phyloP scores from a whole-genome alignment of 2,329 filamentous ascomycete species.

The Alternaria ethzedia region DNA sequence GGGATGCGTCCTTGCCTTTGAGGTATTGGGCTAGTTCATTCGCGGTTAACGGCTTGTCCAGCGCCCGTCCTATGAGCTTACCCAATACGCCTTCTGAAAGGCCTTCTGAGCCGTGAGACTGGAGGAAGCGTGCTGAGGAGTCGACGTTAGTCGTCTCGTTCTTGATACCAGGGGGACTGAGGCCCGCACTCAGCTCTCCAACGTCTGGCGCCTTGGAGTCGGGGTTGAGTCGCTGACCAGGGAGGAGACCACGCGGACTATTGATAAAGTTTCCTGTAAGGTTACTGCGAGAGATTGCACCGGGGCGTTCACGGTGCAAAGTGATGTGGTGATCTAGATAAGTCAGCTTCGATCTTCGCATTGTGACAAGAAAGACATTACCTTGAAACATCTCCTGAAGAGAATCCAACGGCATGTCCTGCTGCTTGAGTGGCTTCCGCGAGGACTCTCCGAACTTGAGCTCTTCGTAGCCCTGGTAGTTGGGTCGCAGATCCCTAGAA shows the following conservation, averaged over 20 bases:
- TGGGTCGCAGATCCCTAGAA: neutral
- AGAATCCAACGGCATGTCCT: neutral
- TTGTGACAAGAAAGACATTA: neutral
- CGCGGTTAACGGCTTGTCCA: conserved; percentile 29
- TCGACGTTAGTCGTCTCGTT: neutral
- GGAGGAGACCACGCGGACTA: neutral
- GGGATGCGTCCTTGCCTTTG: neutral
- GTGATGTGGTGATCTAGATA: neutral
- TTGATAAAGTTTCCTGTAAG: neutral
- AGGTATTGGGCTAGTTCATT: conserved; percentile 25
- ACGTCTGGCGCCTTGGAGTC: conserved; percentile 13
- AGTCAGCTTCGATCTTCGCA: neutral
- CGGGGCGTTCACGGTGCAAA: neutral
- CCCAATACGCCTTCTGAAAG: conserved; percentile 13
- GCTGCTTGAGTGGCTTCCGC: neutral
- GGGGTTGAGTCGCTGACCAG: neutral
- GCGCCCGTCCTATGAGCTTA: conserved; percentile 30
- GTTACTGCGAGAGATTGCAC: neutral
- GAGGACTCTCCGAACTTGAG: neutral
- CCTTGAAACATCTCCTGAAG: conserved; percentile 2
- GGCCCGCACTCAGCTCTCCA: conserved; percentile 22
- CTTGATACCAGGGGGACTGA: conserved; percentile 18
- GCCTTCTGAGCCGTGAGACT: conserved; percentile 3
- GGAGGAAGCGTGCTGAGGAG: neutral
- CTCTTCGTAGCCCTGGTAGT: neutral